Conservation (phyloP, 306 rosid species). For the Quercus agrifolia region DNA sequence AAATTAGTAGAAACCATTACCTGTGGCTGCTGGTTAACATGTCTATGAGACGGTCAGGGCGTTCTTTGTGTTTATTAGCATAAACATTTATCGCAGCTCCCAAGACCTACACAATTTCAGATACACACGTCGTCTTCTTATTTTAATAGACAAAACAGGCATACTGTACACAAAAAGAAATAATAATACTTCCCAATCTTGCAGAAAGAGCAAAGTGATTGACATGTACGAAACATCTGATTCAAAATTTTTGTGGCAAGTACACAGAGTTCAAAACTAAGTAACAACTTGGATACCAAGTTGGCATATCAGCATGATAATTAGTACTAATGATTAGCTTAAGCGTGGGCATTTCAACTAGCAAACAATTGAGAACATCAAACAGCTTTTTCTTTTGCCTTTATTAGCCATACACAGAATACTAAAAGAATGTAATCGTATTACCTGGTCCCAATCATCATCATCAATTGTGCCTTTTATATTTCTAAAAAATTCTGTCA, state of each 20-base stretch:
- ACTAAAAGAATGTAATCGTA: constrained; percentile 13
- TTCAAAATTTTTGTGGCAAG: neutral
- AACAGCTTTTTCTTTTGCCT: neutral
- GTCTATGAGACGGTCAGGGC: constrained; percentile 97
- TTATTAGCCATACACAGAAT: neutral
- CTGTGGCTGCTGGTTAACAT: constrained; percentile 98
- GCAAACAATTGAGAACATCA: neutral
- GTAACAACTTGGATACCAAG: neutral
- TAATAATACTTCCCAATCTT: neutral
- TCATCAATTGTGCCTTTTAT: constrained; percentile 95
- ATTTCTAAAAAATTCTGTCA: constrained; percentile 88
- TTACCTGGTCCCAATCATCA: constrained; percentile 97
- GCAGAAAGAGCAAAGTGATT: neutral
- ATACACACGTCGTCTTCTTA: neutral
- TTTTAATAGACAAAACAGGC: neutral
- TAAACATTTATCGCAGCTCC: constrained; percentile 97
- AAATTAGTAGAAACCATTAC: constrained; percentile 30
- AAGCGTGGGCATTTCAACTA: neutral
- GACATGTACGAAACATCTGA: neutral
- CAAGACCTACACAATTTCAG: constrained; percentile 61
- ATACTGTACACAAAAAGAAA: neutral
- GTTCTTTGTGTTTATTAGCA: constrained; percentile 98
- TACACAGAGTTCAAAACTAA: neutral
- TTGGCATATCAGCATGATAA: neutral
- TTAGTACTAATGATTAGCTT: neutral